Evolutionary conservation across 495 filamentous ascomycete genomes (phyloP).

Genomic region (Aspergillus mulundensis): DNA sequence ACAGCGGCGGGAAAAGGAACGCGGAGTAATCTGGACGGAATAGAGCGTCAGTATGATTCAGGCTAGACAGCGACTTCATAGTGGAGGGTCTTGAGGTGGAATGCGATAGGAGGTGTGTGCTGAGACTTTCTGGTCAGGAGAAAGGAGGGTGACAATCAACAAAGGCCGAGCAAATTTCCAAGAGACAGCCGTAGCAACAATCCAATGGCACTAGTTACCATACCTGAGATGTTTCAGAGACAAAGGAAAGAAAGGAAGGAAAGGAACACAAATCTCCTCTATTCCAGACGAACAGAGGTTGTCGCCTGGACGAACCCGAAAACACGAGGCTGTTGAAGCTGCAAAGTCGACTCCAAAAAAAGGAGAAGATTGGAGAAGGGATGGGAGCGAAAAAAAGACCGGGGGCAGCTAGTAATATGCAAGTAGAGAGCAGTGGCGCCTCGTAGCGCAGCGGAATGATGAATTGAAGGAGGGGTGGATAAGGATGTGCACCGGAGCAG

Average conservation of each 20-base stretch:
- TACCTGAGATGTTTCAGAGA: constrained; percentile 5
- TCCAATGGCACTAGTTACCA: constrained; percentile 8
- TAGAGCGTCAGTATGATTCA: constrained; percentile 4
- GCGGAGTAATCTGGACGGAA: constrained; percentile 8
- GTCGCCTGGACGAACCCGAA: constrained; percentile 31
- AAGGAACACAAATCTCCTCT: constrained; percentile 4
- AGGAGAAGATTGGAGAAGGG: constrained; percentile 13
- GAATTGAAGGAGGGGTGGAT: constrained; percentile 17
- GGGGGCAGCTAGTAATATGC: constrained; percentile 24
- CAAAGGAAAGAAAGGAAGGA: constrained; percentile 1
- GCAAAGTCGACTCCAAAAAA: constrained; percentile 10
- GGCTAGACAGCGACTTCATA: not conserved
- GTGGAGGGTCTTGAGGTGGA: not conserved
- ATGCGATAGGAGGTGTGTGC: not conserved
- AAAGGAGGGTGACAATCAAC: constrained; percentile 12
- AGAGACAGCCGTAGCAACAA: constrained; percentile 11
- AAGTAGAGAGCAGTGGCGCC: constrained; percentile 17
- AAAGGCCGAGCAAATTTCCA: constrained; percentile 10
- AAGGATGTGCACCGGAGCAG: constrained; percentile 31
- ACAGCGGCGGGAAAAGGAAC: constrained; percentile 19
- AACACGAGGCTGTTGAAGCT: constrained; percentile 16
- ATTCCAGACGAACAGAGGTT: constrained; percentile 16
- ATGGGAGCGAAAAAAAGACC: constrained; percentile 19
- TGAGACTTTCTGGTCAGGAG: not conserved
- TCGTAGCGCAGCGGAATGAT: constrained; percentile 19